Base-by-base conservation (phyloP, 1,139 yeast species). In the Candida freyschussii region DNA sequence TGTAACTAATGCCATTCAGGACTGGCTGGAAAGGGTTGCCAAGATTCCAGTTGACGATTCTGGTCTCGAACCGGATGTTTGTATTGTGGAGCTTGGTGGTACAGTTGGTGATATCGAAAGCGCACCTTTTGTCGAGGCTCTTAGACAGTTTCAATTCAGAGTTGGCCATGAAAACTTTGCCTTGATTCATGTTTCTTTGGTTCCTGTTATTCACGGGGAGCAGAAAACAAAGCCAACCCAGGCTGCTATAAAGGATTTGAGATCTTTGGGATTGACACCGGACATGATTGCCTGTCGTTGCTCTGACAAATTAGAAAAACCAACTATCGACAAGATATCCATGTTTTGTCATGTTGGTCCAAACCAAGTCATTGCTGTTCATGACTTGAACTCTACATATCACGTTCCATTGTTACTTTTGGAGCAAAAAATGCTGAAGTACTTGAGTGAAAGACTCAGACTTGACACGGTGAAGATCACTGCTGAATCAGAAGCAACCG, bases 301-400 rank as follows among this genome's bases (percentile, higher is more conserved):
- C 68, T 74, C 86, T 40, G 84, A 83, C 50, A 75, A 75, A 54
- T 73, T 91, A 53, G 95, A 84, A 53, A 66, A 65, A 36, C 76
- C 89, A 45, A 87, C 96, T 22, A 85, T 82, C 56, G 93, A 84
- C 45, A 91, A 91, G 65, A 91, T 91, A 56, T 93, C 96, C 41
- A 91, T 93, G 98, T 91, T 91, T 66, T 91, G 98, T 63, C 98
- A 93, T 57, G 98, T 91, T 49, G 97, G 96, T 16, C 87, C 95
- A 16, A 87, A 89, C 39, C 98, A 93, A 65, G 98, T 91, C 33
- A 74, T 93, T 52, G 96, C 95, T 32, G 96, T 91, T 39, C 95
- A 89, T 57, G 98, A 93, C 62, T 95, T 91, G 52, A 85, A 85
- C 66, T 85, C 96, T 10, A 91, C 98, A 33, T 91, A 91, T 62